phyloP scores from a whole-genome alignment of 306 rosid genomes.

The Malus sieversii region DNA sequence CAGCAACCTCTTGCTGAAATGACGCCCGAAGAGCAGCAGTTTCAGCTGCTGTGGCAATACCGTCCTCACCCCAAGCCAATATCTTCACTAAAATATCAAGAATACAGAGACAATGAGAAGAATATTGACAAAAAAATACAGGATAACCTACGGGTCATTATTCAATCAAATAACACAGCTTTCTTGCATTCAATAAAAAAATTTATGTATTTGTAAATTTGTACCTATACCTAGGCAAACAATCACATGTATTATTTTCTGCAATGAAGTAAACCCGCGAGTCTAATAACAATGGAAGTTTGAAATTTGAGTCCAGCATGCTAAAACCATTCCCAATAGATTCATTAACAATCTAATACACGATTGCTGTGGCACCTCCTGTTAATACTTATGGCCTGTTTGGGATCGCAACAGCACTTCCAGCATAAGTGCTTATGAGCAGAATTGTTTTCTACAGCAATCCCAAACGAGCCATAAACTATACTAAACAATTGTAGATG shows the following conservation, averaged over 20 bases:
- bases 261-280: neutral
- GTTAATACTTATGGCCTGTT: no score
- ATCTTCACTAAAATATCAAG: constrained; percentile 38
- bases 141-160: neutral
- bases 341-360: no score
- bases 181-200: neutral
- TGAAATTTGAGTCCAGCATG: neutral
- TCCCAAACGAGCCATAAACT: neutral
- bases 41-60: no score
- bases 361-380: no score
- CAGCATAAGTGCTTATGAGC: no score
- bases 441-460: no score
- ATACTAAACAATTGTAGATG: neutral
- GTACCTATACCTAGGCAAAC: neutral
- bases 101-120: no score
- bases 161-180: neutral
- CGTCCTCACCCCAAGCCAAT: neutral
- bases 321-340: no score
- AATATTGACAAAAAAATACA: no score
- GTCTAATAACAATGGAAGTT: neutral
- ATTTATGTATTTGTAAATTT: neutral
- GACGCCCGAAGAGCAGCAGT: no score
- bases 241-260: neutral
- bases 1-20: no score
- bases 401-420: no score